A percentile compares a stretch with the other conserved stretches of the same genome.
These are phyloP conservation scores for Cercospora sojina DNA, from an alignment of 2,329 filamentous ascomycete species.

Conservation along the genomic window DNA sequence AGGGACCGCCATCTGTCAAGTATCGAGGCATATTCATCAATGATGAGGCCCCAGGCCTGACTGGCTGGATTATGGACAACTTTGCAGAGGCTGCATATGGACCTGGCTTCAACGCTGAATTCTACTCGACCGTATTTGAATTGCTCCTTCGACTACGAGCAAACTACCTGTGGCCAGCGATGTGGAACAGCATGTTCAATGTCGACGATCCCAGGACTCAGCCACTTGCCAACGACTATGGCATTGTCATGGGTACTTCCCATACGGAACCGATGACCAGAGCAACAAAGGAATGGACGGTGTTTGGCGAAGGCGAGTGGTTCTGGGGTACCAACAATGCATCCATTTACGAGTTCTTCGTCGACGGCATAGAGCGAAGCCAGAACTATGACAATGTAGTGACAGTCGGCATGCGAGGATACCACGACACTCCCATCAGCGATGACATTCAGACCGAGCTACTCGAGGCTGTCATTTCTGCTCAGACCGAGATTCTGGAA, in stretches of 20 bases:
- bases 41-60: conserved; percentile 66
- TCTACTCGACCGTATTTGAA: conserved; percentile 70
- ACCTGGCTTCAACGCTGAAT: conserved; percentile 47
- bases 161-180: conserved; percentile 73
- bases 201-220: conserved; percentile 69
- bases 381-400: conserved; percentile 66
- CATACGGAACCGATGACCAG: conserved; percentile 72
- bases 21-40: conserved; percentile 71
- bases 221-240: conserved; percentile 69
- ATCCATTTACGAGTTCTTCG: conserved; percentile 67
- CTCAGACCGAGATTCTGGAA: conserved; percentile 59
- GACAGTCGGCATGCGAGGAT: conserved; percentile 68
- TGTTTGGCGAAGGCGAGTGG: conserved; percentile 60
- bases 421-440: conserved; percentile 54
- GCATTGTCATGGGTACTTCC: conserved; percentile 69
- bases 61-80: conserved; percentile 63
- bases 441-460: conserved; percentile 56
- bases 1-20: conserved; percentile 62
- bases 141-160: conserved; percentile 66
- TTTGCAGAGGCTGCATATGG: conserved; percentile 42
- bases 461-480: conserved; percentile 60
- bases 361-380: conserved; percentile 63
- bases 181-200: conserved; percentile 71
- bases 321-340: conserved; percentile 68
- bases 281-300: conserved; percentile 52